Evolutionary conservation across 495 filamentous ascomycete genomes (phyloP).

Genomic region (Patellaria atrata): DNA sequence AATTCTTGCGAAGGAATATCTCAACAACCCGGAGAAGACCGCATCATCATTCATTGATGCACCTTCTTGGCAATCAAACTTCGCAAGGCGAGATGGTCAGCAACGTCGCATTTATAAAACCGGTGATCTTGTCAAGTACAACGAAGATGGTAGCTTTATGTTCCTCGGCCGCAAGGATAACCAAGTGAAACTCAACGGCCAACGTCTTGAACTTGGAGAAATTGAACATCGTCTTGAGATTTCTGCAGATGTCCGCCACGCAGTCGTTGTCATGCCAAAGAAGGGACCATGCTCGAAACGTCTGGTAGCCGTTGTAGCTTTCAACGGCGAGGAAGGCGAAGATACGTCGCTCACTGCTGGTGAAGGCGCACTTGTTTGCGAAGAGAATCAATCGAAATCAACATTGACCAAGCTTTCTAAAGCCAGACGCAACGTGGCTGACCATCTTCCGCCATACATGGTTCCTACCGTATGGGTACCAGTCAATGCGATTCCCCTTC

Average conservation of each 20-base stretch:
- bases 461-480: conserved; percentile 11
- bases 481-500: conserved; percentile 6
- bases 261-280: conserved; percentile 25
- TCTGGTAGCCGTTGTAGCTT: conserved; percentile 11
- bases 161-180: conserved; percentile 17
- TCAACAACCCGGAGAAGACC: conserved; percentile 35
- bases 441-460: conserved; percentile 14
- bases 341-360: background rate
- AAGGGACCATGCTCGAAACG: conserved; percentile 8
- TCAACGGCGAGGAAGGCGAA: background rate
- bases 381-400: too few relatives aligned
- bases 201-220: conserved; percentile 18
- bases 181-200: conserved; percentile 19
- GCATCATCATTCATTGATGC: conserved; percentile 33
- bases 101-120: conserved; percentile 34
- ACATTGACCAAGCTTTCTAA: too few relatives aligned
- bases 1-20: conserved; percentile 37
- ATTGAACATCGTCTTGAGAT: conserved; percentile 21
- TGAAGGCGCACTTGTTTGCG: too few relatives aligned
- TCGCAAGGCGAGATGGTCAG: conserved; percentile 6
- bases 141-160: conserved; percentile 21
- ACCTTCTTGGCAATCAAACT: conserved; percentile 28
- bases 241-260: conserved; percentile 24
- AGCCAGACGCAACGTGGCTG: too few relatives aligned
- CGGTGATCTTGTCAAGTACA: conserved; percentile 29